Base-by-base conservation (phyloP, 805 yeast species). In the Wickerhamiella musiphila region DNA sequence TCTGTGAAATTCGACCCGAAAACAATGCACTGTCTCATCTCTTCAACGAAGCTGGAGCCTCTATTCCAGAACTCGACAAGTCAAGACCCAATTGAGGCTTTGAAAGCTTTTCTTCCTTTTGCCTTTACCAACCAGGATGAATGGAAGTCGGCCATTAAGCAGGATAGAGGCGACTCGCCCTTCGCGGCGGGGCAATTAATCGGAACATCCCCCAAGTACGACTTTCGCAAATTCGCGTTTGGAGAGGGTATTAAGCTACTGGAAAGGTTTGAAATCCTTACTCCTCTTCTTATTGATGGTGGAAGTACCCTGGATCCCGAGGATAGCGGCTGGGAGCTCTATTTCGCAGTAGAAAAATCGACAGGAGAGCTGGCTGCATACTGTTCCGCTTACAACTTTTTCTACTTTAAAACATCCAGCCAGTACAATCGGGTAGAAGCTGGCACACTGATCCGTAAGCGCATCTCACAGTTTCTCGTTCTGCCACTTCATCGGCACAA, bases 221-320 rank as follows among this genome's bases (percentile, higher is more conserved):
- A 29, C 1, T 79, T 51, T 11, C 73, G 65, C 52, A 68, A 66
- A 37, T 34, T 52, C 18, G 18, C 23, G 7, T n/a, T 31, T 26
- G 20, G 11, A 5, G 29, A 31, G 7, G 26, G 23, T 9, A n/a
- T 4, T 4, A 20, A 26, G 14, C 5, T 32, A 6, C 24, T 36
- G 21, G 35, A 26, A 25, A 34, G 42, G 11, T 61, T 83, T 41
- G 93, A 82, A 43, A 70, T 84, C 2, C 68, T 90, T 43, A 78
- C 79, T 11, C 57, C 86, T 18, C 59, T 90, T 8, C 83, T 75
- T 56, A 86, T 90, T 43, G 98, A 90, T 51, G 96, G 94, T 0
- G 96, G 94, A 2, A 72, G 92, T 1, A 79, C 70, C 46, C 82
- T 90, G 35, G 94, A 84, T 48, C 62, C 65, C 24, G 52, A 52